Conservation (phyloP, 2,329 filamentous ascomycete genomes). For the Curvularia spicifera region DNA sequence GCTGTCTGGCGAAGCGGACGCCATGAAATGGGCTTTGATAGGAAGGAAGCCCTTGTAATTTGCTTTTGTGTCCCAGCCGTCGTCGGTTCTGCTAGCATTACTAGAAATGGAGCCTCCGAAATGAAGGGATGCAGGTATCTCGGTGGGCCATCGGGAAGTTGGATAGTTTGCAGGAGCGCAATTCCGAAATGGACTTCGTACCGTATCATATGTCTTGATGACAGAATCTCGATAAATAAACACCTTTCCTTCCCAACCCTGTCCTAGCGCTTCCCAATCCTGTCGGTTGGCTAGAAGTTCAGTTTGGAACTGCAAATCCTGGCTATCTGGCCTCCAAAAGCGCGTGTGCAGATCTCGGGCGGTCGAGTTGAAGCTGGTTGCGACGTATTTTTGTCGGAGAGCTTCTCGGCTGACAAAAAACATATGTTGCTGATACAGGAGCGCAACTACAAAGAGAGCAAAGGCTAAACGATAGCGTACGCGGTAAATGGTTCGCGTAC, state of each 20-base stretch:
- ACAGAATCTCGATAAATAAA: constrained; percentile 30
- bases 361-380: constrained; percentile 22
- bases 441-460: constrained; percentile 20
- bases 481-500: constrained; percentile 11
- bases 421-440: constrained; percentile 30
- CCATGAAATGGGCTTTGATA: constrained; percentile 26
- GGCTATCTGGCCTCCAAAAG: constrained; percentile 12
- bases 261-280: constrained; percentile 29
- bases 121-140: constrained; percentile 35
- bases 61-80: not conserved
- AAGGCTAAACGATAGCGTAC: constrained; percentile 23
- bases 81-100: not conserved
- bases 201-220: constrained; percentile 38
- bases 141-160: constrained; percentile 31
- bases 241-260: constrained; percentile 36
- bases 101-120: constrained; percentile 20
- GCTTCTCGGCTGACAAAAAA: constrained; percentile 27
- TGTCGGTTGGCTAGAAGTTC: constrained; percentile 28
- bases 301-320: constrained; percentile 20
- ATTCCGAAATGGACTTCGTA: constrained; percentile 35
- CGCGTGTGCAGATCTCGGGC: constrained; percentile 1
- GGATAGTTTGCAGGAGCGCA: constrained; percentile 22
- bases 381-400: constrained; percentile 30
- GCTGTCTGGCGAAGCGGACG: constrained; percentile 14
- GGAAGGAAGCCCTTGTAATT: constrained; percentile 24